Conservation (phyloP, 331 rosid genomes). For the Arachis monticola region DNA sequence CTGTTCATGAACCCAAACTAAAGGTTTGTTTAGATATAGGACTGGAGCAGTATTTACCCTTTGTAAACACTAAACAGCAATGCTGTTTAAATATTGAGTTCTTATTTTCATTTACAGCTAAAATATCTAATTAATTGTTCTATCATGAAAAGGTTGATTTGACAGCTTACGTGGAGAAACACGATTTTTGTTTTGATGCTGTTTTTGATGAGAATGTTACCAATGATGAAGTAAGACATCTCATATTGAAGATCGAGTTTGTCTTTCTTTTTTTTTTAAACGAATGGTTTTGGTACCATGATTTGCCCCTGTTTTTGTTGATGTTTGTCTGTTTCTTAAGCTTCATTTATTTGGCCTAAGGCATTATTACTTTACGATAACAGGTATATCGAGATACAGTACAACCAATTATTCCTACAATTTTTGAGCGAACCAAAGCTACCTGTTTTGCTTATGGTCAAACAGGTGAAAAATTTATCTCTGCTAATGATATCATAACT, state of each 20-base stretch:
- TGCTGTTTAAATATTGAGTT: slow-evolving; percentile 28
- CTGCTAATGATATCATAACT: slow-evolving; percentile 8
- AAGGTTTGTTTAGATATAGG: slow-evolving; percentile 62
- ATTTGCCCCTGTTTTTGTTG: slow-evolving; percentile 6
- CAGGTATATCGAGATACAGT: slow-evolving; percentile 92
- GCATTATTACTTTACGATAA: slow-evolving; percentile 36
- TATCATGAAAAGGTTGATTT: slow-evolving; percentile 78
- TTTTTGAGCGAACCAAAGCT: slow-evolving; percentile 94
- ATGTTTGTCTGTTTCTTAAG: slow-evolving; percentile 25
- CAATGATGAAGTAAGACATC: slow-evolving; percentile 78
- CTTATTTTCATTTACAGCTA: slow-evolving; percentile 26
- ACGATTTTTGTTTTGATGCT: slow-evolving; percentile 97
- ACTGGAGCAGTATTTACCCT: slow-evolving; percentile 16
- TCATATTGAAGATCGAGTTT: slow-evolving; percentile 21
- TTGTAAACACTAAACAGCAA: neutral
- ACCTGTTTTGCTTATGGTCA: slow-evolving; percentile 99
- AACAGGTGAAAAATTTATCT: slow-evolving; percentile 66
- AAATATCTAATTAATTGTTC: slow-evolving; percentile 23
- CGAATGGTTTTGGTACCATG: slow-evolving; percentile 20
- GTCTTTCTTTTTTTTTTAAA: slow-evolving; percentile 26
- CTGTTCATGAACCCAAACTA: slow-evolving; percentile 89
- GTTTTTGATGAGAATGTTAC: slow-evolving; percentile 85
- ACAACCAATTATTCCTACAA: slow-evolving; percentile 95
- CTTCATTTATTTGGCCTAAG: slow-evolving; percentile 34
- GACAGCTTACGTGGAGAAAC: slow-evolving; percentile 99